Evolutionary conservation across 2,329 filamentous ascomycete genomes (phyloP).

Genomic region (Rutstroemia sp.): DNA sequence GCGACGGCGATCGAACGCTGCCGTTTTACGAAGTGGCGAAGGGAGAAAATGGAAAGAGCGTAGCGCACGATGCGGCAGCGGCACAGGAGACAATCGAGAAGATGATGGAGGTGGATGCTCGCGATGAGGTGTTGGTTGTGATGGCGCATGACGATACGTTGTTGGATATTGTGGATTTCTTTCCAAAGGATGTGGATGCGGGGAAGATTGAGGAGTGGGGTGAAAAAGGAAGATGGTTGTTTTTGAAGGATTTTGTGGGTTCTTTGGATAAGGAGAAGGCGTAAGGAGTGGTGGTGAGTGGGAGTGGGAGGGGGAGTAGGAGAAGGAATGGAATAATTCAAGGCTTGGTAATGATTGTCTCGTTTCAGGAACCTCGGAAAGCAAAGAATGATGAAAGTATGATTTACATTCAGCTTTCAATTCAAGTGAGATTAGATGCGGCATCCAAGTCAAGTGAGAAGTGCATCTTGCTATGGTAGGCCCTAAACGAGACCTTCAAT

Average conservation of each 20-base stretch:
- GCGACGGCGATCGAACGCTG: conserved; percentile 20
- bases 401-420: no score
- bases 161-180: conserved; percentile 39
- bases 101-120: conserved; percentile 38
- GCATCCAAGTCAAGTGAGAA: no score
- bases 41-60: conserved; percentile 8
- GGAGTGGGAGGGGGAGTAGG: no score
- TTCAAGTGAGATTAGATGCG: no score
- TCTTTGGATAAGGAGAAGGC: conserved; percentile 27
- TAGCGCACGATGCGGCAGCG: conserved; percentile 26
- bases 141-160: conserved; percentile 41
- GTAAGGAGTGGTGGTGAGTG: no score
- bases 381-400: no score
- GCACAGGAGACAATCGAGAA: conserved; percentile 36
- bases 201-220: conserved; percentile 40
- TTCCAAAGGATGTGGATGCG: conserved; percentile 40
- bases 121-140: conserved; percentile 37
- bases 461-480: no score
- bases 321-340: no score
- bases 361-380: no score
- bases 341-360: no score
- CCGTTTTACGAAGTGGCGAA: conserved; percentile 30
- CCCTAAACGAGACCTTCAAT: no score
- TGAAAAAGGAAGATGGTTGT: conserved; percentile 40
- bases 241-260: conserved; percentile 41